Conservation (phyloP, 1,139 yeast genomes). For the Eremothecium cymbalariae region DNA sequence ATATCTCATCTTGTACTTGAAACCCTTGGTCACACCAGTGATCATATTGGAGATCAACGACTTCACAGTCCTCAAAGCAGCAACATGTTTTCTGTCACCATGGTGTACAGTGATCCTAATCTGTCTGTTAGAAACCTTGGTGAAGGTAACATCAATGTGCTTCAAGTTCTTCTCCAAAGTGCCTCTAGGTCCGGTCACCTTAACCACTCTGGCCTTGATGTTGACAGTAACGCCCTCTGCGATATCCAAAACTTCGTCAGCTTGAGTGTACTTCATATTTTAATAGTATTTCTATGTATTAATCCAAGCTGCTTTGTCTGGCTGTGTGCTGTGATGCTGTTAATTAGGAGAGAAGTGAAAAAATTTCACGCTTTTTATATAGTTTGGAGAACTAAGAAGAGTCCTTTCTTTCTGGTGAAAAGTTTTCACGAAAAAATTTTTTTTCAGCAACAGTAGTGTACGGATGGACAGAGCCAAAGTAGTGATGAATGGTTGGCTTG, state of each 20-base stretch:
- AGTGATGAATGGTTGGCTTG: no score
- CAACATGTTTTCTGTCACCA: slow-evolving; percentile 99
- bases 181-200: slow-evolving; percentile 99
- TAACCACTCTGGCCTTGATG: slow-evolving; percentile 86
- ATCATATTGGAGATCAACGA: slow-evolving; percentile 88
- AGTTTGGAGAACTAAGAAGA: no score
- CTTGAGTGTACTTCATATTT: slow-evolving; percentile 91
- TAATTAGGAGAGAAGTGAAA: no score
- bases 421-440: no score
- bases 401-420: no score
- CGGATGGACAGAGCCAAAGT: no score
- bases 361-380: no score
- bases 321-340: no score
- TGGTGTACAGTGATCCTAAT: slow-evolving; percentile 91
- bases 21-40: slow-evolving; percentile 99
- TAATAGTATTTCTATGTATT: no score
- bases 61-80: slow-evolving; percentile 98
- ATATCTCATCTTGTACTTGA: slow-evolving; percentile 99
- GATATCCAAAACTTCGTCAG: slow-evolving; percentile 83
- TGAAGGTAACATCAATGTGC: slow-evolving; percentile 92
- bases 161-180: slow-evolving; percentile 80
- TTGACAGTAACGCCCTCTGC: slow-evolving; percentile 92
- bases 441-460: no score
- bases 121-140: slow-evolving; percentile 60
- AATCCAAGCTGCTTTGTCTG: no score